Base-by-base conservation (phyloP, 441 rosid species). In the Populus trichocarpa region DNA sequence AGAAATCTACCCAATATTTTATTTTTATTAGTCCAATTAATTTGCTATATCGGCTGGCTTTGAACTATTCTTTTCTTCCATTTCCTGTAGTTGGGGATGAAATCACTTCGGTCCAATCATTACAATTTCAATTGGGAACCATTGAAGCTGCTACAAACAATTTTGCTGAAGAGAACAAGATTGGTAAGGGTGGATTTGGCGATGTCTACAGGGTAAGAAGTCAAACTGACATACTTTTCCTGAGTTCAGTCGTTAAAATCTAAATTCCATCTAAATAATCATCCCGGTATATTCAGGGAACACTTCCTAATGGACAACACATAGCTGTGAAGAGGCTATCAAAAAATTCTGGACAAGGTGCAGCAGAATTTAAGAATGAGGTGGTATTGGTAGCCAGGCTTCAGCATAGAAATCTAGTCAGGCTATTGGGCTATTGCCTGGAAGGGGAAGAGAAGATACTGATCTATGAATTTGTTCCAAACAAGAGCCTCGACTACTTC, bases 101-200 rank as follows among this genome's bases (percentile, higher is more conserved):
- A 59, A 77, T 86, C 70, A 40, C 83, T 42, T 63, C 80, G 23
- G 80, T 79, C 35, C 83, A 86, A 70, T 82, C 91, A 10, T 70
- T 84, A 64, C 92, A 87, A 57, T 82, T 88, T 71, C 88, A 84
- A 77, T 84, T 91, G 70, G 79, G 72, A 32, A 78, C 85, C 28
- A 75, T 94, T 18, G 85, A 82, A 64, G 78, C 61, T 4, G 98
- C 97, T 8, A 92, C 97, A 0, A 59, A 83, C 4, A 82, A 86
- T 42, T 92, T 92, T 46, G 71, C 92, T 2, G 76, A 72, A 3
- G 70, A 83, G 16, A 87, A 88, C 67, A 88, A 87, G 79, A 81
- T 92, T 5, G 97, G 97, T 13, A 86, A 85, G 81, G 97, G 98
- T 23, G 98, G 95, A 64, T 94, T 92, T 66, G 98, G 98, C 22